A percentile compares a stretch with the other conserved stretches of the same genome.
These are phyloP conservation scores for Aspergillus ellipticus DNA, from an alignment of 495 filamentous ascomycete genomes.

Conservation along the genomic window DNA sequence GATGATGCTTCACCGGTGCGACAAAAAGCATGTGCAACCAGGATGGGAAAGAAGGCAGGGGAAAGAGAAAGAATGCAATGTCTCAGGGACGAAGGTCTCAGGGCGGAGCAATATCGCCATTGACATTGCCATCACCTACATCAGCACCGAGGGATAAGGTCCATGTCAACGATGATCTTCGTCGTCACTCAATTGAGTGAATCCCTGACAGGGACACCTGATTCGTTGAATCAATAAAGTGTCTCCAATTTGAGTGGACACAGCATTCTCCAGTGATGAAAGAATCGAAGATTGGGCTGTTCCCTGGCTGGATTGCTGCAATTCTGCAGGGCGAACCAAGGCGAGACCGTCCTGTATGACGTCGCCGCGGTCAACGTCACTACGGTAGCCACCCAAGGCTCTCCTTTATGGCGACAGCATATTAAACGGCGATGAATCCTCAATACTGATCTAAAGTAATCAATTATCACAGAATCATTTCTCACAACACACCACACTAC, in stretches of 20 bases:
- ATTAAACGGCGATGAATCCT: neutral
- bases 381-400: neutral
- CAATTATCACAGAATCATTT: too few species aligned
- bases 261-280: neutral
- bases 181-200: neutral
- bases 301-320: neutral
- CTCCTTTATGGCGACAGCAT: neutral
- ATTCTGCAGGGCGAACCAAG: conserved; percentile 2
- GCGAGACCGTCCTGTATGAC: neutral
- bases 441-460: too few species aligned
- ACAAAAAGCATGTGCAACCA: neutral
- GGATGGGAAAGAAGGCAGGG: neutral
- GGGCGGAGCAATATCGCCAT: neutral
- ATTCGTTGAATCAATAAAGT: neutral
- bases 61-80: neutral
- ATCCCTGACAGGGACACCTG: neutral
- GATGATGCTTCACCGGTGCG: neutral
- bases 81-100: neutral
- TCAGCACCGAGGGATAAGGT: neutral
- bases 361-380: neutral
- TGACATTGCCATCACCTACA: neutral
- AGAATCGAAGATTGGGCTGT: neutral
- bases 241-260: neutral
- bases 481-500: too few species aligned
- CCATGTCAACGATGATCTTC: neutral